These are phyloP conservation scores for Cyberlindnera galapagoensis DNA, from an alignment of 805 yeast genomes.

Conservation along the genomic window DNA sequence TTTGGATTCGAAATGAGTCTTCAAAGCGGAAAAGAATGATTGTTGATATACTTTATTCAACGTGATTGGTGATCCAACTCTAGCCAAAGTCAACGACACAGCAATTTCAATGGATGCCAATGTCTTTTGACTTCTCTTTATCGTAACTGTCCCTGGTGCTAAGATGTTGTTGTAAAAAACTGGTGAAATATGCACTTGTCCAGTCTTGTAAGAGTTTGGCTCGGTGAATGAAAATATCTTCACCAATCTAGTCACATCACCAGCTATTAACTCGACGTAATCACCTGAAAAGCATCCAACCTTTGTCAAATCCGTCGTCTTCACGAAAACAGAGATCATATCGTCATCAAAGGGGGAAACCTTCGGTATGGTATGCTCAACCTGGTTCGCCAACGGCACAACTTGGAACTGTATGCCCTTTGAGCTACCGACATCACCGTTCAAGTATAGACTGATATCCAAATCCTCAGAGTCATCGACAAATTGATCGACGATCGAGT, in stretches of 20 bases:
- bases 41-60: conserved; percentile 58
- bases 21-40: conserved; percentile 57
- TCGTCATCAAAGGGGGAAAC: conserved; percentile 34
- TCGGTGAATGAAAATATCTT: conserved; percentile 55
- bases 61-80: conserved; percentile 65
- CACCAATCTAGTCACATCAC: conserved; percentile 8
- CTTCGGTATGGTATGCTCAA: conserved; percentile 7
- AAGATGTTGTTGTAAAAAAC: conserved; percentile 45
- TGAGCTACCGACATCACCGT: neutral
- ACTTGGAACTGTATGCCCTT: conserved; percentile 5
- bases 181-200: conserved; percentile 55
- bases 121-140: conserved; percentile 17
- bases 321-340: conserved; percentile 39
- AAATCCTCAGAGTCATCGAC: conserved; percentile 2
- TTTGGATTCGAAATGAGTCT: conserved; percentile 47
- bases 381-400: conserved; percentile 1
- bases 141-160: conserved; percentile 22
- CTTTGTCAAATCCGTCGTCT: conserved; percentile 42
- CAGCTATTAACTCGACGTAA: conserved; percentile 32
- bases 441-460: conserved; percentile 16
- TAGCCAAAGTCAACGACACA: conserved; percentile 53
- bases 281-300: conserved; percentile 70
- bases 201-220: conserved; percentile 41
- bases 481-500: neutral
- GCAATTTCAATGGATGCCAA: conserved; percentile 39